These are phyloP conservation scores for Cubamyces sp. DNA, from an alignment of 768 basidiomycete genomes.

Conservation along the genomic window DNA sequence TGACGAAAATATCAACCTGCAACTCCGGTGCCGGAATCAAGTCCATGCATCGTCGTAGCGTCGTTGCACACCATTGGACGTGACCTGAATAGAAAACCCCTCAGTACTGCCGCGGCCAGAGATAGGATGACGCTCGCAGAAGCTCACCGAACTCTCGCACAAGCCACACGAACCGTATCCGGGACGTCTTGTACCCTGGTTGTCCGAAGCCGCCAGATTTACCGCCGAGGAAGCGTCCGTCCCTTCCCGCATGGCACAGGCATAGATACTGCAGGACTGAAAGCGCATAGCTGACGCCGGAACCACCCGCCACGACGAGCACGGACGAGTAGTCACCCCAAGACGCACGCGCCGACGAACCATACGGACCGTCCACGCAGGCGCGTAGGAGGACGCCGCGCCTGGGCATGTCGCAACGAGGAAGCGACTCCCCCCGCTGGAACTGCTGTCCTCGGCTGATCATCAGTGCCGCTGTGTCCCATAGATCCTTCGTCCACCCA, in stretches of 20 bases:
- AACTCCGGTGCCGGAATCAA: constrained; percentile 53
- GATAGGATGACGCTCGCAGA: not conserved
- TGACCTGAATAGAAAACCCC: constrained; percentile 51
- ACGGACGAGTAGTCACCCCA: constrained; percentile 66
- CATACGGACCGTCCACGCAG: constrained; percentile 71
- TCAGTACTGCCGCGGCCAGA: not conserved
- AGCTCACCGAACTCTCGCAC: constrained; percentile 72
- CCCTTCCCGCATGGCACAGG: constrained; percentile 57
- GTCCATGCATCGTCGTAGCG: constrained; percentile 62
- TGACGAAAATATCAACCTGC: constrained; percentile 76
- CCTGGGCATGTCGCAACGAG: constrained; percentile 40
- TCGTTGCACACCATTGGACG: constrained; percentile 74
- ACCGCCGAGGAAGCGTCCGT: constrained; percentile 53
- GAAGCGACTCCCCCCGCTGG: constrained; percentile 37
- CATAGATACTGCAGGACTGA: constrained; percentile 68
- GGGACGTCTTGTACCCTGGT: constrained; percentile 45
- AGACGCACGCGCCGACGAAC: constrained; percentile 58
- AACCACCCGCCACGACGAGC: constrained; percentile 70
- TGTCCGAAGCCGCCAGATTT: constrained; percentile 48
- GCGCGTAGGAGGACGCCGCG: constrained; percentile 58
- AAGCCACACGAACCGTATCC: constrained; percentile 79
- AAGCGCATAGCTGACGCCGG: constrained; percentile 74
- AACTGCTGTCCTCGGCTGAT: constrained; percentile 36
- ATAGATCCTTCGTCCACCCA: constrained; percentile 71
- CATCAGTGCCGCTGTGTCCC: constrained; percentile 53